Conservation (phyloP, 2,329 filamentous ascomycete genomes). For the Hymenoscyphus albidus region DNA sequence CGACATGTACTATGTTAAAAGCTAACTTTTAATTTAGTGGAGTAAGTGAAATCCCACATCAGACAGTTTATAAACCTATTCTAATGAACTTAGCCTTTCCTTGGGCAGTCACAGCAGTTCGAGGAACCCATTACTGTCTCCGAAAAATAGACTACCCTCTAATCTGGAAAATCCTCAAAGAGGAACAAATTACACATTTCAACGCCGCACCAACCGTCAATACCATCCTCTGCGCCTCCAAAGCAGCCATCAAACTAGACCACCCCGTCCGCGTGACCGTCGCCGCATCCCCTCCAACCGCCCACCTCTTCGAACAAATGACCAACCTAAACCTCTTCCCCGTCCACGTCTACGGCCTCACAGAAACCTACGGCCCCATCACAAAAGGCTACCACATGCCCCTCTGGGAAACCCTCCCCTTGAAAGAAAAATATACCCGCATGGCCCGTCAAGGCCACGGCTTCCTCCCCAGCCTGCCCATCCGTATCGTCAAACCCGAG, state of each 20-base stretch:
- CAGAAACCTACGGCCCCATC: conserved; percentile 90
- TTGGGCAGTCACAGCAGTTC: conserved; percentile 87
- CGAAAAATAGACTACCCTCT: conserved; percentile 92
- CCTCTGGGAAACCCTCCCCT: conserved; percentile 70
- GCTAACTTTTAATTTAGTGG: conserved; percentile 7
- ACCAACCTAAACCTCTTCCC: conserved; percentile 73
- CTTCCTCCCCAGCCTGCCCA: conserved; percentile 77
- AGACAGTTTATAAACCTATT: neutral
- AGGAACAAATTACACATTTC: conserved; percentile 88
- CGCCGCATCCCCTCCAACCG: conserved; percentile 84
- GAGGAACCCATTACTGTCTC: conserved; percentile 92
- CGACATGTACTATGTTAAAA: neutral
- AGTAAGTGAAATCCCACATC: conserved; percentile 5
- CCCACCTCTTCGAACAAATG: conserved; percentile 93
- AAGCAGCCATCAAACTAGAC: conserved; percentile 67
- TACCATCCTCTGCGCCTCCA: conserved; percentile 78
- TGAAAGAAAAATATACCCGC: conserved; percentile 74
- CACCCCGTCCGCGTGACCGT: conserved; percentile 81
- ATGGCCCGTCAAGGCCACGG: conserved; percentile 96
- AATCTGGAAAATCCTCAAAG: conserved; percentile 85
- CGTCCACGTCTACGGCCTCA: conserved; percentile 88
- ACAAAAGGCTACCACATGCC: conserved; percentile 90
- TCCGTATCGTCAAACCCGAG: conserved; percentile 76
- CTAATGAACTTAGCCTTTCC: conserved; percentile 64
- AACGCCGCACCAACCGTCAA: conserved; percentile 96